Evolutionary conservation across 768 basidiomycete genomes (phyloP).

Genomic region (Chiua virens): DNA sequence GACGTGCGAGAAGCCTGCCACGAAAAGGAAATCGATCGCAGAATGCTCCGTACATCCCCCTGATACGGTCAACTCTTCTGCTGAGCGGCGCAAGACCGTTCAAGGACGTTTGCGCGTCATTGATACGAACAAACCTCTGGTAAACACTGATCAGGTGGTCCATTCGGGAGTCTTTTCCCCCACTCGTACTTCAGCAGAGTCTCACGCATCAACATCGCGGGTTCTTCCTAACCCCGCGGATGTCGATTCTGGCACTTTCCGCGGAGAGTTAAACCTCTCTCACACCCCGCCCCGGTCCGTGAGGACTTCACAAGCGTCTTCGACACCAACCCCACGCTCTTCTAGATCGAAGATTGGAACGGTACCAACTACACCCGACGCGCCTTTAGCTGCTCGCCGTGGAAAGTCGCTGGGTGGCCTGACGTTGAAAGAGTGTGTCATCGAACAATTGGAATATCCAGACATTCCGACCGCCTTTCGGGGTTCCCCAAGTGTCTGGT

Average conservation of each 20-base stretch:
- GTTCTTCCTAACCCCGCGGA: slow-evolving; percentile 9
- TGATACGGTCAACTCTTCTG: slow-evolving; percentile 6
- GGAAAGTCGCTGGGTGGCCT: slow-evolving; percentile 35
- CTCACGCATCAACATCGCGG: background rate
- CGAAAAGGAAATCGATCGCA: slow-evolving; percentile 27
- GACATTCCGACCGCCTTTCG: slow-evolving; percentile 45
- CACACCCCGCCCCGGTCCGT: background rate
- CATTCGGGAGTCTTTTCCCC: slow-evolving; percentile 3
- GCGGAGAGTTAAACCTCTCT: slow-evolving; percentile 5
- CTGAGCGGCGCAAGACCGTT: background rate
- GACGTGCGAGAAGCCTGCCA: slow-evolving; percentile 21
- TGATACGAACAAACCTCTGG: background rate
- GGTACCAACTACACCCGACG: slow-evolving; percentile 6
- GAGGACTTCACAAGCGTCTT: background rate
- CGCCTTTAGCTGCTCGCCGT: slow-evolving; percentile 39
- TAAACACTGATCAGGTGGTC: background rate
- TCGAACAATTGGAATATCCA: slow-evolving; percentile 34
- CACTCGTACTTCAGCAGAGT: background rate
- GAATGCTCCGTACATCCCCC: slow-evolving; percentile 32
- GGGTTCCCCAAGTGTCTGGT: slow-evolving; percentile 35
- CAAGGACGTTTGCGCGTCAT: background rate
- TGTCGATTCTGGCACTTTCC: background rate
- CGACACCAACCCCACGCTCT: background rate
- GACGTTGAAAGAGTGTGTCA: slow-evolving; percentile 18
- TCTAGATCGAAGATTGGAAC: background rate